Percentiles rank a stretch among this genome's conserved stretches.
phyloP scores from a whole-genome alignment of 768 basidiomycete genomes.

The Phlegmacium glaucopus region DNA sequence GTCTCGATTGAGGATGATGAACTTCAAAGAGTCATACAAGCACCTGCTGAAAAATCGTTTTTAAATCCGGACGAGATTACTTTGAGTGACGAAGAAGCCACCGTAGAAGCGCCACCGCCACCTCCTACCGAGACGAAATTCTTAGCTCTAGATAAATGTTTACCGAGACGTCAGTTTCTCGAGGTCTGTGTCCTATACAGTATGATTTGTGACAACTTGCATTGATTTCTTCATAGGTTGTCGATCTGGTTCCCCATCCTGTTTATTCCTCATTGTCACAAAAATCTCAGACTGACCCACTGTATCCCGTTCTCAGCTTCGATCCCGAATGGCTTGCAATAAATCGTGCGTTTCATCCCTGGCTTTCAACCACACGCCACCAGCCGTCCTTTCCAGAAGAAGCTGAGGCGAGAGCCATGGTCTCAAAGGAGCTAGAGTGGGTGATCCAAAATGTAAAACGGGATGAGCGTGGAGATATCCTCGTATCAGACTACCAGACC shows the following conservation, averaged over 20 bases:
- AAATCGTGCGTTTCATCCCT: conserved; percentile 79
- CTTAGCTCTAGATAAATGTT: conserved; percentile 89
- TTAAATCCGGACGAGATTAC: conserved; percentile 51
- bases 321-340: conserved; percentile 96
- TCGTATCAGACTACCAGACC: conserved; percentile 54
- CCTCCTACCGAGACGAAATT: conserved; percentile 59
- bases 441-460: conserved; percentile 52
- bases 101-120: conserved; percentile 31
- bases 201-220: not conserved
- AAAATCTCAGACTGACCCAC: not conserved
- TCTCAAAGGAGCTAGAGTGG: conserved; percentile 65
- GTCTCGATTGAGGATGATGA: conserved; percentile 44
- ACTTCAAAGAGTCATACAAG: conserved; percentile 17
- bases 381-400: conserved; percentile 63
- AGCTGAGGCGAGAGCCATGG: conserved; percentile 44
- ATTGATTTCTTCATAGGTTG: conserved; percentile 43
- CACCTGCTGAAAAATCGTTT: conserved; percentile 1
- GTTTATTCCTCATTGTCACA: conserved; percentile 1
- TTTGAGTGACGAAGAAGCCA: conserved; percentile 45
- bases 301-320: conserved; percentile 50
- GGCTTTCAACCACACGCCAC: conserved; percentile 50
- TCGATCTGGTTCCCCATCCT: conserved; percentile 47
- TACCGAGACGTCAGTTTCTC: conserved; percentile 70
- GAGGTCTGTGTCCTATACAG: conserved; percentile 49
- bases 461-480: conserved; percentile 30